Percentiles rank a stretch among this genome's conserved stretches.
Conservation (phyloP, 1,284 basidiomycete genomes). For the Gymnopus androsaceus region DNA sequence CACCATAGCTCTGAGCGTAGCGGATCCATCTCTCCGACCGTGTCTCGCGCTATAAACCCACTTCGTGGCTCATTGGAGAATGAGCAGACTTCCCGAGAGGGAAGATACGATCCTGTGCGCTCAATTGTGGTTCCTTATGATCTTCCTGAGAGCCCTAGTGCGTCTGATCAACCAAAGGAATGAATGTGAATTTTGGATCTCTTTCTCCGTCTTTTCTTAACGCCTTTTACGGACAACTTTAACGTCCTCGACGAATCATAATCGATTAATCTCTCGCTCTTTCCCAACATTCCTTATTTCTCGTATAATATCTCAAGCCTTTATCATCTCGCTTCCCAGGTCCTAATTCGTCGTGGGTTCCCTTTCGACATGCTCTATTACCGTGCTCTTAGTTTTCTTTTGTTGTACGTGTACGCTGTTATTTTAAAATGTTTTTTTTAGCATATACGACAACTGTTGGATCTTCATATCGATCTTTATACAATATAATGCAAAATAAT, state of each 20-base stretch:
- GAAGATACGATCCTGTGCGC: slow-evolving; percentile 53
- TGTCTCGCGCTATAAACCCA: slow-evolving; percentile 13
- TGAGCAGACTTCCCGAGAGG: slow-evolving; percentile 27
- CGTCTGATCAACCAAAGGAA: not conserved
- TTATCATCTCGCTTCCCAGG: not conserved
- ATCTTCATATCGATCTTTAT: not conserved
- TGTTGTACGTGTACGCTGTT: slow-evolving; percentile 6
- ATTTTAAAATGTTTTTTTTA: not conserved
- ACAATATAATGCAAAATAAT: slow-evolving; percentile 1
- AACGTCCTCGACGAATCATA: slow-evolving; percentile 18
- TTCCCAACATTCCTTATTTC: slow-evolving; percentile 6
- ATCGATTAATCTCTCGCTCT: slow-evolving; percentile 6
- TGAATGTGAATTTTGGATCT: not conserved
- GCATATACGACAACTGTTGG: not conserved
- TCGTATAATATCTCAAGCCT: not conserved
- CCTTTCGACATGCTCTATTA: not conserved
- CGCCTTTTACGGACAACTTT: slow-evolving; percentile 16
- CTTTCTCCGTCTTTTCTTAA: not conserved
- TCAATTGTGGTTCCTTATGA: slow-evolving; percentile 31
- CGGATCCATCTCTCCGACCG: slow-evolving; percentile 29
- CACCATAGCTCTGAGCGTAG: slow-evolving; percentile 28
- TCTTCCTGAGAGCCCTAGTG: not conserved
- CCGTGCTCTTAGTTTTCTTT: not conserved
- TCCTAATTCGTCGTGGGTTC: not conserved
- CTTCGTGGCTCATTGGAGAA: slow-evolving; percentile 7